These are phyloP conservation scores for Suillus lakei DNA, from an alignment of 768 basidiomycete genomes.

Conservation along the genomic window DNA sequence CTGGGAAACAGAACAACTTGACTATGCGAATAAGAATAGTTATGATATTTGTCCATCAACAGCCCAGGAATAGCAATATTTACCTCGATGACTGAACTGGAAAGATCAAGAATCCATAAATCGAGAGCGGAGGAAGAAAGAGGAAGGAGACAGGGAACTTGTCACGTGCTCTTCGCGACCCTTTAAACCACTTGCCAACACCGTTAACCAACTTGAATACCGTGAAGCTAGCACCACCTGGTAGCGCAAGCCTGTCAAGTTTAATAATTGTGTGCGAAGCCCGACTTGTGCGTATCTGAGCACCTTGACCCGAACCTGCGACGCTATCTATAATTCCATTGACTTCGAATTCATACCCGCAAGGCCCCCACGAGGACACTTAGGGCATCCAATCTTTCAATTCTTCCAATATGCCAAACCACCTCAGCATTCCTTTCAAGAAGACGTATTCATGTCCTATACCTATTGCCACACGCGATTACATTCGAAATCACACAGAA, in stretches of 20 bases:
- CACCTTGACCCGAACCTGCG: background rate
- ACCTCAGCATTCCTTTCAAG: constrained; percentile 77
- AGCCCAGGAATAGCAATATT: background rate
- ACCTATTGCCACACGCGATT: constrained; percentile 58
- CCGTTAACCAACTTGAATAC: background rate
- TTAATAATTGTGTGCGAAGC: background rate
- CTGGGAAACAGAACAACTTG: background rate
- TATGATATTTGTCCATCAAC: background rate
- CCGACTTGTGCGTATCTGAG: background rate
- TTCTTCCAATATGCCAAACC: constrained; percentile 69
- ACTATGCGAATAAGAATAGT: background rate
- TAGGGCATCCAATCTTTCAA: background rate
- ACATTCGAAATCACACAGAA: constrained; percentile 69
- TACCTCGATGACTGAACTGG: background rate
- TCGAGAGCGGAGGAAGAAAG: background rate
- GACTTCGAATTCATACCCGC: background rate
- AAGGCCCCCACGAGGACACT: background rate
- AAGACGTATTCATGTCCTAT: constrained; percentile 62
- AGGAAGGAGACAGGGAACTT: background rate
- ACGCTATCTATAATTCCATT: background rate
- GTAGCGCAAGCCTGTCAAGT: background rate
- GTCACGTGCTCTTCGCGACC: background rate
- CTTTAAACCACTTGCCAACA: background rate
- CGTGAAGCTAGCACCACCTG: no score
- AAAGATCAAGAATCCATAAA: background rate